A percentile compares a stretch with the other conserved stretches of the same genome.
Evolutionary conservation across 2,329 filamentous ascomycete species (phyloP).

Genomic region (Lasiodiplodia gonubiensis): DNA sequence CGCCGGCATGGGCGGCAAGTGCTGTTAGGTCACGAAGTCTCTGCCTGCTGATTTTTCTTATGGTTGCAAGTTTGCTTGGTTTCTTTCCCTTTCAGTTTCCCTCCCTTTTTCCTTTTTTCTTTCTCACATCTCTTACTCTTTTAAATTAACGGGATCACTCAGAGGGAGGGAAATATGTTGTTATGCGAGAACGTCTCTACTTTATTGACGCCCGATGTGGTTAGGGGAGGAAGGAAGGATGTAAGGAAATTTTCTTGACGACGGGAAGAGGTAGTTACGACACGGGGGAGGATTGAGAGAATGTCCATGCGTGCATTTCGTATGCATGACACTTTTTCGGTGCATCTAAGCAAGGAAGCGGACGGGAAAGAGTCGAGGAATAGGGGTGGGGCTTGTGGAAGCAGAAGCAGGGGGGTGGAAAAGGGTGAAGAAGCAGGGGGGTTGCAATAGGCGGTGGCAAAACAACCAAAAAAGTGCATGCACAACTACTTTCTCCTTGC

Average conservation of each 20-base stretch:
- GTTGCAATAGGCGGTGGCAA: constrained; percentile 1
- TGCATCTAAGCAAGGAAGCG: background rate
- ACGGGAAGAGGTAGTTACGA: background rate
- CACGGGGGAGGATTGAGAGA: background rate
- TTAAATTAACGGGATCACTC: constrained; percentile 15
- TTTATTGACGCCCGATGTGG: constrained; percentile 5
- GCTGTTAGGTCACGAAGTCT: constrained; percentile 38
- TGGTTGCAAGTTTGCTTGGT: constrained; percentile 7
- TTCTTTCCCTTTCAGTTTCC: background rate
- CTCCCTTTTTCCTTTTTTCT: constrained; percentile 7
- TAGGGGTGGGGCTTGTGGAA: background rate
- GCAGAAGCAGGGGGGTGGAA: constrained; percentile 3
- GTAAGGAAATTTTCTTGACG: constrained; percentile 1
- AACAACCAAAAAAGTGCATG: background rate
- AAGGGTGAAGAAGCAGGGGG: constrained; percentile 8
- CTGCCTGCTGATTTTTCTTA: background rate
- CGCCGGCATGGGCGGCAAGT: constrained; percentile 45
- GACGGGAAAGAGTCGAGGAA: background rate
- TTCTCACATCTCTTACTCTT: constrained; percentile 1
- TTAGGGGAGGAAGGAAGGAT: background rate
- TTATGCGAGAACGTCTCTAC: constrained; percentile 23
- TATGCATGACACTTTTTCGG: background rate
- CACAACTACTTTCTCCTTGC: background rate
- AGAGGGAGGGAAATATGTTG: constrained; percentile 19
- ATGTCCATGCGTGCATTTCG: background rate